Evolutionary conservation across 1,139 yeast species (phyloP), one percentile per base, ranked within the genome.

Genomic region (Kurtzmaniella quercitrusa): DNA sequence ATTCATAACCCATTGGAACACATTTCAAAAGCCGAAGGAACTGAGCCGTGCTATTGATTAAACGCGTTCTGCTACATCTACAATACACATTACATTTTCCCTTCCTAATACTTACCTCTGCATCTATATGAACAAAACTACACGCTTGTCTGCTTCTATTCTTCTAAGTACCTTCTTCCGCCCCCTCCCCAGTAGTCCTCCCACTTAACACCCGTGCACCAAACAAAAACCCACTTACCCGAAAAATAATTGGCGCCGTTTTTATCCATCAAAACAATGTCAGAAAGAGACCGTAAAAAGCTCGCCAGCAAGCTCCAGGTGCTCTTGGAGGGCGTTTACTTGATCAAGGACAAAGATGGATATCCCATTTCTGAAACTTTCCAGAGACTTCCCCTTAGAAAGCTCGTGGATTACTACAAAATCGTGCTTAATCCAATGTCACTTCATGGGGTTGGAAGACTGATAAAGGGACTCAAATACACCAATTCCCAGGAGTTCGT

Each of bases 401-500:
- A 75, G 43, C 73, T 72, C 34, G 70, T 73, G 15, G 77, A 72
- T 52, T 73, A 73, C 57, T 73, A 71, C 53, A 72, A 72, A 56
- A 59, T 66, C 25, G 69, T 73, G 44, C 59, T 60, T 50, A 65
- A 62, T 44, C 78, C 77, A 14, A 60, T 72, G 31, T 72, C 77
- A 19, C 60, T 73, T 41, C 75, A 72, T 50, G 67, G 68, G 15
- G 60, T 73, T 5, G 69, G 71, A 12, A 57, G 73, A 25, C 64
- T 60, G 51, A 58, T 82, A 40, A 78, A 77, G 50, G 72, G 73
- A 43, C 57, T 61, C 43, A 72, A 72, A 49, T 90, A 89, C 63
- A 60, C 68, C 10, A 68, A 70, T 42, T 80, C 87, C 0, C 85
- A 81, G 53, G 82, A 80, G 46, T 90, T 89, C 60, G 66, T 91